Evolutionary conservation across 176 grass and related monocot genomes (phyloP).

Genomic region (Oryza meyeriana): DNA sequence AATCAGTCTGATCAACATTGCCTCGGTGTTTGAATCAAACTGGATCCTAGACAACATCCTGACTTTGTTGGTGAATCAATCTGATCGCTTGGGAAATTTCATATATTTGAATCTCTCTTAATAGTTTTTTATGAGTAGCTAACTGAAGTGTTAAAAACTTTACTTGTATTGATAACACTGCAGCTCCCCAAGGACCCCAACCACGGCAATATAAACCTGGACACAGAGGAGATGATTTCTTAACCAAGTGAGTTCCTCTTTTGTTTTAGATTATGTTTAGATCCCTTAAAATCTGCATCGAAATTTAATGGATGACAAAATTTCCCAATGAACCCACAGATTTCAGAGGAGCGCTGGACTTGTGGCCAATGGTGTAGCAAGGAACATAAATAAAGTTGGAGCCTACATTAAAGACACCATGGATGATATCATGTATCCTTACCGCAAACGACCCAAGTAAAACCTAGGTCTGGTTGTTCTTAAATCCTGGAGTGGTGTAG

Average conservation of each 20-base stretch:
- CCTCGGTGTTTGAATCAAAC: too few relatives aligned
- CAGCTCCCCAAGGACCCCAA: constrained; percentile 47
- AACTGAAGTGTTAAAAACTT: neutral
- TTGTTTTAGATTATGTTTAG: constrained; percentile 3
- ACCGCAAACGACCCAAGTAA: constrained; percentile 84
- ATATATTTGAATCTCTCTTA: neutral
- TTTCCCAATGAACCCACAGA: constrained; percentile 45
- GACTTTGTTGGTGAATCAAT: neutral
- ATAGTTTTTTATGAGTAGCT: neutral
- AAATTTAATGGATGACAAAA: neutral
- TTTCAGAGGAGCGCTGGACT: constrained; percentile 77
- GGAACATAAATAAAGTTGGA: constrained; percentile 77
- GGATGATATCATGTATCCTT: constrained; percentile 71
- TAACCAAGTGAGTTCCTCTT: constrained; percentile 57
- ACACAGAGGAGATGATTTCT: constrained; percentile 53
- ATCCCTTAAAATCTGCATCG: constrained; percentile 3
- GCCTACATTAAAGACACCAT: constrained; percentile 77
- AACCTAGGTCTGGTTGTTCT: constrained; percentile 3
- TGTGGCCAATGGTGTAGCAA: constrained; percentile 76
- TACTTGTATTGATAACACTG: constrained; percentile 23
- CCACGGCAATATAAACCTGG: constrained; percentile 39
- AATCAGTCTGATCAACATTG: too few relatives aligned
- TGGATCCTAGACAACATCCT: neutral
- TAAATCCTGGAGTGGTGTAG: neutral
- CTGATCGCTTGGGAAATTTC: neutral